Evolutionary conservation across 2,329 filamentous ascomycete genomes (phyloP).

Genomic region (Talaromyces sp.): DNA sequence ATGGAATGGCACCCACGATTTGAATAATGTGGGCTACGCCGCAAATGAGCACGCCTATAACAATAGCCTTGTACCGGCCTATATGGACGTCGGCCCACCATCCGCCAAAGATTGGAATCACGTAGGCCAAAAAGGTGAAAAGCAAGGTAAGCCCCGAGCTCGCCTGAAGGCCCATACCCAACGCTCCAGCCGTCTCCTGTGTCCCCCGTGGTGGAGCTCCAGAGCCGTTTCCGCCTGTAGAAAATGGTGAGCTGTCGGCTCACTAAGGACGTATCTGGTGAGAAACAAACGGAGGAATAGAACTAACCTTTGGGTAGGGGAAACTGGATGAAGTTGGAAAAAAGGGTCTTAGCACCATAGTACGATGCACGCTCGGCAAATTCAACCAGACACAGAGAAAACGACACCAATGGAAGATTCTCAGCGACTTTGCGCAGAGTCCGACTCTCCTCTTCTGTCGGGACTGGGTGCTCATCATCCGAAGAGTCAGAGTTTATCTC

Average conservation of each 20-base stretch:
- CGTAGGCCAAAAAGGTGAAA: conserved; percentile 59
- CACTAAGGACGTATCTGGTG: background rate
- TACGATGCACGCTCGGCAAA: conserved; percentile 56
- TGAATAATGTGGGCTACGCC: conserved; percentile 61
- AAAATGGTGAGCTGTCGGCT: conserved; percentile 16
- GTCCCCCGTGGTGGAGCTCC: conserved; percentile 29
- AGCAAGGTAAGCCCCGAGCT: conserved; percentile 53
- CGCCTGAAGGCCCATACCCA: conserved; percentile 52
- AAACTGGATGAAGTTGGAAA: conserved; percentile 59
- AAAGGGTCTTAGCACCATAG: conserved; percentile 51
- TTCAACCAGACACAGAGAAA: conserved; percentile 53
- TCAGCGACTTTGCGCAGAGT: conserved; percentile 50
- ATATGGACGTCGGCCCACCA: conserved; percentile 64
- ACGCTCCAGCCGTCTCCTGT: conserved; percentile 50
- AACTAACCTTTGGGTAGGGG: conserved; percentile 45
- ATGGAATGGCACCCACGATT: conserved; percentile 38
- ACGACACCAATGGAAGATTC: conserved; percentile 51
- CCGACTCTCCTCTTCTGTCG: conserved; percentile 44
- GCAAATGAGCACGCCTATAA: conserved; percentile 50
- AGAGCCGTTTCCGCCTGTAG: conserved; percentile 30
- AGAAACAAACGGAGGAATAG: background rate
- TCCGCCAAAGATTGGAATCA: conserved; percentile 57
- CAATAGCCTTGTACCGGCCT: conserved; percentile 66
- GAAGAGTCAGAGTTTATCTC: background rate
- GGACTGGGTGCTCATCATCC: conserved; percentile 25